Evolutionary conservation across 2,329 filamentous ascomycete genomes (phyloP), one percentile per base, ranked within the genome.

Genomic region (Cucurbitaria berberidis): DNA sequence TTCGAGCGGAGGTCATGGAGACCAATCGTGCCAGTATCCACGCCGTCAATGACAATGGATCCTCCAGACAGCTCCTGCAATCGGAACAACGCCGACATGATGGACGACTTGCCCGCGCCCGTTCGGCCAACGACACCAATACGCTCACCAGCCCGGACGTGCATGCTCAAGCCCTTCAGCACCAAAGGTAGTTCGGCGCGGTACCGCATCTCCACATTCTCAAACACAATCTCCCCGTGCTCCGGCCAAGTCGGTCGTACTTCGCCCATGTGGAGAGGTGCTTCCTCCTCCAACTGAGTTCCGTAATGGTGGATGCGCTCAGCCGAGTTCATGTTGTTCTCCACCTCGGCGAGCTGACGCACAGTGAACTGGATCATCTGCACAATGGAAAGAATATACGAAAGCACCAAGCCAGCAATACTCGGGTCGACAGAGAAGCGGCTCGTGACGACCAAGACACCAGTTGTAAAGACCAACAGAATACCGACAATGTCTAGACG

Each of bases 301-400:
- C 91, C 93, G 72, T 98, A 98, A 78, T 96, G 91, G 72, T 92
- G 87, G 29, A 98, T 81, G 44, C 95, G 88, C 77, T 98, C 93
- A 0, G 96, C 95, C 0, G 93, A 88, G 73, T 97, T 98, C 93
- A 98, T 98, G 70, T 93, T 91, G 76, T 97, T 98, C 75, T 98
- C 93, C 8, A 98, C 91, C 74, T 97, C 93, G 22, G 93, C 93
- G 7, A 97, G 82, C 76, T 98, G 93, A 16, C 95, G 86, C 16
- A 98, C 91, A 0, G 91, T 93, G 75, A 97, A 97, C 71, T 97
- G 93, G 60, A 98, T 88, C 89, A 97, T 92, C 74, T 96, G 91
- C 16, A 96, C 92, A 67, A 97, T 96, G 13, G 89, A 85, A 16
- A 99, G 82, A 69, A 98, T 96, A 75, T 98, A 98, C 41, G 90